Evolutionary conservation across 2,329 filamentous ascomycete species (phyloP), one percentile per base, ranked within the genome.

Genomic region (Cyphellophora attinorum): DNA sequence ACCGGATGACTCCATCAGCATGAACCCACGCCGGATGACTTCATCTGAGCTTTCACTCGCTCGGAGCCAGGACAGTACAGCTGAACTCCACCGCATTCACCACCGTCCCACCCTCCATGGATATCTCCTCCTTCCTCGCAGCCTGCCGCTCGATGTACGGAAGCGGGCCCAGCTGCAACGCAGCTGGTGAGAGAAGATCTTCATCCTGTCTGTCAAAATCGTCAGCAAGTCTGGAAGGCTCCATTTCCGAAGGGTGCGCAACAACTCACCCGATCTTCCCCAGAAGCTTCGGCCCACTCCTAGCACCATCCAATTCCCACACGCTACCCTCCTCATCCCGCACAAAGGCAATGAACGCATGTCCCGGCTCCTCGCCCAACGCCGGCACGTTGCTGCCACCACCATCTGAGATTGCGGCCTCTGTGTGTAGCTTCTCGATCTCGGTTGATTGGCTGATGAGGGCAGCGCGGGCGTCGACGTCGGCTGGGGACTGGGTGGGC

Each of bases 371-470:
- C 19, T 47, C 46, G 14, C 47, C 45, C 11, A 48, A 39, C 11
- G 41, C 33, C 6, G 48, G 48, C 27, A 43, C 45, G 14, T 30
- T 39, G 13, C 42, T 50, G 33, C 52, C 50, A 11, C 50, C 51
- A 12, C 30, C 36, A 18, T 48, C 37, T n/a, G n/a, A n/a, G 6
- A 47, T 49, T 13, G 45, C 50, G 11, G 42, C 42, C 18, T 42
- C 38, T 27, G 44, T 39, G 28, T 46, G 43, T 11, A 48, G 47
- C 19, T 36, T 37, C 23, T 53, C 48, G 11, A 52, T 30, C 15
- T 40, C 30, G 4, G 57, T 51, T 2, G 58, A 65, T 33, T 73
- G 56, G 39, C 73, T 69, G 4, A 76, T 56, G 14, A 72, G 55
- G 32, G 62, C 52, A 1, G 72, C 70, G n/a, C 72, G 60, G 19